phyloP scores from a whole-genome alignment of 208 protist species.

The Balamuthia mandrillaris region DNA sequence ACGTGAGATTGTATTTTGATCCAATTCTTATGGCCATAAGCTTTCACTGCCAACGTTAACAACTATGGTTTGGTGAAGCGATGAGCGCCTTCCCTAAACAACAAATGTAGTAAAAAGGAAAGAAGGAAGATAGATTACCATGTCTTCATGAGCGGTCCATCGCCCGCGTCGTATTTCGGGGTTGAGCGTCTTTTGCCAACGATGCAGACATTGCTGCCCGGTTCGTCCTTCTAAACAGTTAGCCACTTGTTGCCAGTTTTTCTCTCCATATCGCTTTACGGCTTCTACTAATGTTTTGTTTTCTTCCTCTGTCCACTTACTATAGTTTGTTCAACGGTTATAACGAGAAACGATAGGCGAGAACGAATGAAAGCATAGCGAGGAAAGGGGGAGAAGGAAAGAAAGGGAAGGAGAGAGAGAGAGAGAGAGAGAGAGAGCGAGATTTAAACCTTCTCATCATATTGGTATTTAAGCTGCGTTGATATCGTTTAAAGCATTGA shows the following conservation, averaged over 20 bases:
- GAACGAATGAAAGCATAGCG: neutral
- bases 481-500: slow-evolving; percentile 55
- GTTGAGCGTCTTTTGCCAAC: slow-evolving; percentile 68
- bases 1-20: slow-evolving; percentile 62
- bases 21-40: slow-evolving; percentile 60
- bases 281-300: slow-evolving; percentile 45
- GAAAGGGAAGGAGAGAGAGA: neutral
- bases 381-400: neutral
- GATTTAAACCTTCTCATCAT: slow-evolving; percentile 46
- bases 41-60: slow-evolving; percentile 50
- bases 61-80: neutral
- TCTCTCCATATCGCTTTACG: slow-evolving; percentile 51
- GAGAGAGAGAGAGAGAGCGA: too few species aligned
- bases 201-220: slow-evolving; percentile 70
- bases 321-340: neutral
- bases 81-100: neutral
- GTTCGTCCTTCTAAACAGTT: slow-evolving; percentile 57
- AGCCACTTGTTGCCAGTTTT: slow-evolving; percentile 66
- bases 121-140: neutral
- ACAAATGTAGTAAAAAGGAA: neutral
- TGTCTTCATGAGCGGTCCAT: slow-evolving; percentile 61
- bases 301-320: slow-evolving; percentile 61
- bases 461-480: slow-evolving; percentile 55
- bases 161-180: slow-evolving; percentile 60
- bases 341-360: neutral